Conservation (phyloP, 257 asterid species). For the Nicotiana tabacum region DNA sequence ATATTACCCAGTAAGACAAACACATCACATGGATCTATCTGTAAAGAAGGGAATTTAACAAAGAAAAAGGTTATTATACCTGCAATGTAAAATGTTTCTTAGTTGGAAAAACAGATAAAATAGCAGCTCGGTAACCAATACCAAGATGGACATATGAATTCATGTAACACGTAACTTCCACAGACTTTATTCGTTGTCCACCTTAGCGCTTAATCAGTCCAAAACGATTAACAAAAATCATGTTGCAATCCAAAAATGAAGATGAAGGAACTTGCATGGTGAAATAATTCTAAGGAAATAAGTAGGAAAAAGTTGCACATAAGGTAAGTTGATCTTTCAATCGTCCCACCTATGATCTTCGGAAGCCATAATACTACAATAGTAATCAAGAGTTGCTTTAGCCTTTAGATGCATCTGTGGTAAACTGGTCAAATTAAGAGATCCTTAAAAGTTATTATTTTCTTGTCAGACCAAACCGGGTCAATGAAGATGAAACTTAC, state of each 20-base stretch:
- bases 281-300: background rate
- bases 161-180: background rate
- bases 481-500: background rate
- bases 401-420: background rate
- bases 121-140: background rate
- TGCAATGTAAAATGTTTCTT: constrained; percentile 4
- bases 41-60: background rate
- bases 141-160: background rate
- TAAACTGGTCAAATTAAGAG: background rate
- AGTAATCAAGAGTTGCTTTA: background rate
- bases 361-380: background rate
- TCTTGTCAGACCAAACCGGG: background rate
- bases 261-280: background rate
- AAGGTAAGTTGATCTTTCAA: background rate
- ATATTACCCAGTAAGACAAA: background rate
- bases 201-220: background rate
- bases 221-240: background rate
- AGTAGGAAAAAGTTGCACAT: background rate
- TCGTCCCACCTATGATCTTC: background rate
- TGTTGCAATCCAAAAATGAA: background rate
- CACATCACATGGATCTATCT: background rate
- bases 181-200: background rate
- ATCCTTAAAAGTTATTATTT: background rate
- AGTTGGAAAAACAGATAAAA: background rate
- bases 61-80: background rate